phyloP scores from a whole-genome alignment of 2,329 filamentous ascomycete genomes.

The Pseudohalonectria lignicola region DNA sequence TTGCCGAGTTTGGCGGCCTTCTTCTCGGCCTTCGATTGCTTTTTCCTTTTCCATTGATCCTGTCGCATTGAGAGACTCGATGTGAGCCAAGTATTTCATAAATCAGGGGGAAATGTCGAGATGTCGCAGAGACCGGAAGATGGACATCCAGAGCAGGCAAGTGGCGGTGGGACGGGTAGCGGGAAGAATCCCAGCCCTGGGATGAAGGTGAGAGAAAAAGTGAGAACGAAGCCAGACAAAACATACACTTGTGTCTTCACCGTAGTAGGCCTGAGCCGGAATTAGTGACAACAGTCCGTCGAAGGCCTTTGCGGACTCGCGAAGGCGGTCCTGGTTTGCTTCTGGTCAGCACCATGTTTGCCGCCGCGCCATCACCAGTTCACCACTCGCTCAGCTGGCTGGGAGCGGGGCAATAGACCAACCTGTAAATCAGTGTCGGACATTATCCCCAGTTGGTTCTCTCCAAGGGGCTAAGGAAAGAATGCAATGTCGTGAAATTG shows the following conservation, averaged over 20 bases:
- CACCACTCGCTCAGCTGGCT: too few species aligned
- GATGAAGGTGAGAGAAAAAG: neutral
- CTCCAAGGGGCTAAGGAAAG: too few species aligned
- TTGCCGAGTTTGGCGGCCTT: constrained; percentile 49
- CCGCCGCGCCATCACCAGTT: neutral
- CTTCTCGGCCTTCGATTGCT: constrained; percentile 89
- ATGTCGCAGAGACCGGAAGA: too few species aligned
- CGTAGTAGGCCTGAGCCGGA: constrained; percentile 84
- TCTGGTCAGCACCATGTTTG: constrained; percentile 4
- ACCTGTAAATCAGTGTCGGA: constrained; percentile 12
- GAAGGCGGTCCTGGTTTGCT: constrained; percentile 38
- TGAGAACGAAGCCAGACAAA: constrained; percentile 6
- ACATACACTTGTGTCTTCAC: constrained; percentile 73
- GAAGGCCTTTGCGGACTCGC: constrained; percentile 61
- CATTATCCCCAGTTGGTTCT: constrained; percentile 6
- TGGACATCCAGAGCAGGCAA: too few species aligned
- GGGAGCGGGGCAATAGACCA: constrained; percentile 4
- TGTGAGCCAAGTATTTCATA: too few species aligned
- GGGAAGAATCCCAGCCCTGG: neutral
- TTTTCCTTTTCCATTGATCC: constrained; percentile 93
- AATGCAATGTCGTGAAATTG: neutral
- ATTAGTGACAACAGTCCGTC: constrained; percentile 81
- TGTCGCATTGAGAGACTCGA: constrained; percentile 20
- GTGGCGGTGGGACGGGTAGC: neutral
- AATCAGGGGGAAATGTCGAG: too few species aligned